These are phyloP conservation scores for Pseudocercospora crystallina DNA, from an alignment of 2,329 filamentous ascomycete species.

Conservation along the genomic window DNA sequence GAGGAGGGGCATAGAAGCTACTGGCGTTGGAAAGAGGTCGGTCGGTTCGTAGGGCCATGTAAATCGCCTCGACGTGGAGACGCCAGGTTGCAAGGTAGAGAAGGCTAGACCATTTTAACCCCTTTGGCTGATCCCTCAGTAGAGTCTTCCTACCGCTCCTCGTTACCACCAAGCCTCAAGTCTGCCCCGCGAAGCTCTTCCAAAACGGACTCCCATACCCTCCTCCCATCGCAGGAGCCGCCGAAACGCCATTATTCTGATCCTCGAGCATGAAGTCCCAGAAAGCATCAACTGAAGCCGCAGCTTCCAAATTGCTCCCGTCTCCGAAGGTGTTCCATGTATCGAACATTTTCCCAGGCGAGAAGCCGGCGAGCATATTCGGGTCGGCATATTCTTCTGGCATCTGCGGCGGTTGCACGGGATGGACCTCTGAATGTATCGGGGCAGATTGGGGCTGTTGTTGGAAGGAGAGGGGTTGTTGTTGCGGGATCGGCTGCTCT, in stretches of 20 bases:
- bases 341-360: background rate
- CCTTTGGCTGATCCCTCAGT: no score
- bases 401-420: background rate
- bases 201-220: background rate
- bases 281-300: background rate
- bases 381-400: no score
- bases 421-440: no score
- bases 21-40: background rate
- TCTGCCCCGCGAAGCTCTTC: no score
- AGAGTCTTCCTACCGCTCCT: no score
- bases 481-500: background rate
- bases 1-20: no score
- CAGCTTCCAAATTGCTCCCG: background rate
- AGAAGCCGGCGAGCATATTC: background rate
- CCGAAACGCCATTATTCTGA: background rate
- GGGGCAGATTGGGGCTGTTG: background rate
- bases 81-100: no score
- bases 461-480: background rate
- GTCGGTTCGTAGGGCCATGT: no score
- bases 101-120: no score
- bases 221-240: background rate
- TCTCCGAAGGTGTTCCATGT: background rate
- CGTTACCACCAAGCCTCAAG: no score
- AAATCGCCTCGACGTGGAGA: no score
- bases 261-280: slow-evolving; percentile 1